Evolutionary conservation across 2,329 filamentous ascomycete genomes (phyloP).

Genomic region (Hypoxylon sp.): DNA sequence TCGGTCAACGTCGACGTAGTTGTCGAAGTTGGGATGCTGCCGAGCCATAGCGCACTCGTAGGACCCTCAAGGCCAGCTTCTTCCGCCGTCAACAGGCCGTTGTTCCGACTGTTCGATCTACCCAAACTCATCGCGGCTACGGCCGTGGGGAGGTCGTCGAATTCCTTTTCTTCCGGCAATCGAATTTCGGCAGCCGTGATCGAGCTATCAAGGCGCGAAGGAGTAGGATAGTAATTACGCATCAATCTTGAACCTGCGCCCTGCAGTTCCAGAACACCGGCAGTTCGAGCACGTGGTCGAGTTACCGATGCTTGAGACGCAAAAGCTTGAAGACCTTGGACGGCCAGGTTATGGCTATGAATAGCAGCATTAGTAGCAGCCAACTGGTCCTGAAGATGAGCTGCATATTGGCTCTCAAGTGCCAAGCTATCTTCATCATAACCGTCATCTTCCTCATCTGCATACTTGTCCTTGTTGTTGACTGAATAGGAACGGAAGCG

Average conservation of each 20-base stretch:
- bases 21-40: constrained; percentile 96
- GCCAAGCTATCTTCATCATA: constrained; percentile 70
- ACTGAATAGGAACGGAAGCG: constrained; percentile 98
- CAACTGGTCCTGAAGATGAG: constrained; percentile 71
- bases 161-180: constrained; percentile 80
- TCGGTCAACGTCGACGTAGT: constrained; percentile 94
- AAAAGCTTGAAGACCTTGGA: constrained; percentile 78
- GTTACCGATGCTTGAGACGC: constrained; percentile 84
- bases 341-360: constrained; percentile 90
- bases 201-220: constrained; percentile 77
- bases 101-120: constrained; percentile 73
- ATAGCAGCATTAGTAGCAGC: constrained; percentile 78
- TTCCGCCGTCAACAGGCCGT: constrained; percentile 77
- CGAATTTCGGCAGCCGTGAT: constrained; percentile 81
- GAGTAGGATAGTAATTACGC: constrained; percentile 81
- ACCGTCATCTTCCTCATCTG: constrained; percentile 85
- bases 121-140: constrained; percentile 84
- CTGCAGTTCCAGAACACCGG: constrained; percentile 81
- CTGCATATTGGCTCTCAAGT: constrained; percentile 70
- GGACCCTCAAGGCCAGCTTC: constrained; percentile 88
- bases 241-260: constrained; percentile 75
- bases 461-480: constrained; percentile 98
- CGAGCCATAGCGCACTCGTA: constrained; percentile 94
- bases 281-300: constrained; percentile 89
- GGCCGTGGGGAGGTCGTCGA: constrained; percentile 82